phyloP scores from a whole-genome alignment of 108 stramenopile species.

The Pseudonitzschia multiseries region DNA sequence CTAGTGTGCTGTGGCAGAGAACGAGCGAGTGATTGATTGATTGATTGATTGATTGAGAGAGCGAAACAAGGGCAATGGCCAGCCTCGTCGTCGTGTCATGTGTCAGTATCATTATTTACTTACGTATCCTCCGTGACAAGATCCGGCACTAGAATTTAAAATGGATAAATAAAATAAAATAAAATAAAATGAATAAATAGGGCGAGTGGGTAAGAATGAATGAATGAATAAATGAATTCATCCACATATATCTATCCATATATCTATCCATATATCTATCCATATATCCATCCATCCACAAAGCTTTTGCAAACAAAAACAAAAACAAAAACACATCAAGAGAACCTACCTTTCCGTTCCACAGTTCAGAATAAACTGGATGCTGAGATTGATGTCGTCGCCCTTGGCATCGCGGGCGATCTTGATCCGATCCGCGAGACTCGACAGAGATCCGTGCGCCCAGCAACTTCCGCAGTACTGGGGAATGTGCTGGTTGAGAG shows the following conservation, averaged over 20 bases:
- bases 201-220: too few species aligned
- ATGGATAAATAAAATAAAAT: not conserved
- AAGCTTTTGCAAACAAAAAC: not conserved
- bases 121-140: constrained; percentile 85
- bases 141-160: not conserved
- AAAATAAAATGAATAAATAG: too few species aligned
- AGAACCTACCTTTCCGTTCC: constrained; percentile 39
- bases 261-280: too few species aligned
- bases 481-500: constrained; percentile 88
- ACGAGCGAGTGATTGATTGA: too few species aligned
- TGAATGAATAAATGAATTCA: too few species aligned
- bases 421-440: constrained; percentile 90
- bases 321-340: constrained; percentile 46
- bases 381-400: constrained; percentile 73
- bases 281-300: too few species aligned
- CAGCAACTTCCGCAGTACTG: constrained; percentile 82
- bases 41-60: too few species aligned
- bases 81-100: not conserved
- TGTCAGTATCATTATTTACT: not conserved
- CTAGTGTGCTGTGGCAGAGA: constrained; percentile 34
- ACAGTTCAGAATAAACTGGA: constrained; percentile 88
- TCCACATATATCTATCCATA: too few species aligned
- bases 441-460: constrained; percentile 84
- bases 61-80: not conserved
- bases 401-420: constrained; percentile 66